Evolutionary conservation across 768 basidiomycete species (phyloP), one percentile per base, ranked within the genome.

Genomic region (Phlebiopsis flavidoalba): DNA sequence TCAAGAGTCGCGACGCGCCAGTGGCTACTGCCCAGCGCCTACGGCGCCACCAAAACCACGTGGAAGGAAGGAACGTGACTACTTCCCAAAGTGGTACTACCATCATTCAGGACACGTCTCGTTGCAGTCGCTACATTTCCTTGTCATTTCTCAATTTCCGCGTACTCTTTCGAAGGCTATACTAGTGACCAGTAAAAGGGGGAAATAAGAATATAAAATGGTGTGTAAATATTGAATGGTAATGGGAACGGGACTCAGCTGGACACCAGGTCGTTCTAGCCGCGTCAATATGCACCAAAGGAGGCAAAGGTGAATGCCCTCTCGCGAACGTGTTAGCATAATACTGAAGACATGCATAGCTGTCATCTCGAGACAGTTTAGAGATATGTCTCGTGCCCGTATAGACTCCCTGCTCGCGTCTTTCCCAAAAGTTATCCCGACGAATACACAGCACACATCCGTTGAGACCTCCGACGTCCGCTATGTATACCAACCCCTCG

Each of bases 361-460:
- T 66, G 89, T 99, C 21, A 86, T 98, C 64, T 98, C 95, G 63
- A 90, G 97, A 63, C 95, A 98, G 69, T 98, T 98, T 72, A 85
- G 93, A 63, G 92, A 93, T 65, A 91, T 99, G 85, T 84, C 93
- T 19, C 84, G 92, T 58, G 85, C 93, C 0, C 83, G 96, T 58
- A 94, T 99, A 68, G 96, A 98, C 75, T 92, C 93, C 48, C 87
- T 99, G 35, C 87, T 99, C 47, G 89, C 96, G 8, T 95, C 95
- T 1, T 99, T 98, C 80, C 94, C 95, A 1, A 98, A 97, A 73
- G 86, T 98, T 67, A 97, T 99, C 65, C 95, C 95, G 3, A 84
- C 91, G 57, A 93, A 92, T 69, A 93, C 88, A 24, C 95, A 97
- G 74, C 95, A 98, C 72, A 97, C 95, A 3, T 92, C 93, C n/a